Conservation (phyloP, 176 grass and related monocot genomes). For the Carex cristatella region DNA sequence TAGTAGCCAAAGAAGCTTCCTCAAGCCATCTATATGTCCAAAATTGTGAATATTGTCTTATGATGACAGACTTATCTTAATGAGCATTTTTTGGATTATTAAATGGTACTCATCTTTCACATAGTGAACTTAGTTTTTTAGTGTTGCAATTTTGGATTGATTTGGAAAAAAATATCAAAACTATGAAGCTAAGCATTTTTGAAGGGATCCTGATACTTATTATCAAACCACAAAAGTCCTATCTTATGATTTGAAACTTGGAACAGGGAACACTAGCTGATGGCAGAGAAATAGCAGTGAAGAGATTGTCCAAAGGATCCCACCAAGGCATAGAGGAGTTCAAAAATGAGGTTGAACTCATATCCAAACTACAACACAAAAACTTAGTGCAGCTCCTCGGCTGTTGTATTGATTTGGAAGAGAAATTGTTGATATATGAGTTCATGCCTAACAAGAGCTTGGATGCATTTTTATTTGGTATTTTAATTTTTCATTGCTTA, state of each 20-base stretch:
- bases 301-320: conserved; percentile 40
- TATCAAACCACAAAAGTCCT: not conserved
- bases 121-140: not conserved
- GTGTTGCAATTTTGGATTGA: not conserved
- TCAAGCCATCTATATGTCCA: not conserved
- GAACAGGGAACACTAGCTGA: conserved; percentile 33
- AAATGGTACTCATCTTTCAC: not conserved
- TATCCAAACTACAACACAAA: conserved; percentile 6
- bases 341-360: conserved; percentile 12
- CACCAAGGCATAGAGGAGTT: conserved; percentile 39
- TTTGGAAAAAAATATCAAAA: not conserved
- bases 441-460: conserved; percentile 8
- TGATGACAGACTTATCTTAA: not conserved
- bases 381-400: conserved; percentile 22
- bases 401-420: conserved; percentile 40
- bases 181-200: not conserved
- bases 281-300: conserved; percentile 37
- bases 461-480: conserved; percentile 10
- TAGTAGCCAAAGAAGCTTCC: not conserved
- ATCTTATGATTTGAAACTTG: not conserved
- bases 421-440: conserved; percentile 32
- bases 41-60: not conserved
- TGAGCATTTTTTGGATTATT: not conserved
- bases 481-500: not conserved
- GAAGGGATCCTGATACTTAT: not conserved